These are phyloP conservation scores for Pseudopithomyces chartarum DNA, from an alignment of 2,329 filamentous ascomycete genomes.

Conservation along the genomic window DNA sequence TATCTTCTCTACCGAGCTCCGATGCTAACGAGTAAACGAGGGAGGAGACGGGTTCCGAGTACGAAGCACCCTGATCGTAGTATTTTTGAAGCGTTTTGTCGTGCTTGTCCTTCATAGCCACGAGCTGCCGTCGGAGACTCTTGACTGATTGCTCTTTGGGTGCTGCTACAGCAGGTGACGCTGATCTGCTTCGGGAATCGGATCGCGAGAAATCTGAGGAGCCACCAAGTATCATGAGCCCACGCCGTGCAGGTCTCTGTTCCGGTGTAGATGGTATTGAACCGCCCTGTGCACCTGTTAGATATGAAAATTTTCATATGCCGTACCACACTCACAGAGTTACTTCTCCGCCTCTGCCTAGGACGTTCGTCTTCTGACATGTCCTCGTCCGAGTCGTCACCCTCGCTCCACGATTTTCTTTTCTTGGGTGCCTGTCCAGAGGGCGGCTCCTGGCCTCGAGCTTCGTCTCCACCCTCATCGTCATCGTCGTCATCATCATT, in stretches of 20 bases:
- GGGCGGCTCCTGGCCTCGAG: conserved; percentile 49
- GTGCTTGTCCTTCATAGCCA: conserved; percentile 77
- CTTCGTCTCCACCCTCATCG: conserved; percentile 49
- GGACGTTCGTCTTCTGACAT: conserved; percentile 78
- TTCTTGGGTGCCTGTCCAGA: conserved; percentile 46
- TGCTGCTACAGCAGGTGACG: conserved; percentile 40
- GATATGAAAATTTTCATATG: conserved; percentile 29
- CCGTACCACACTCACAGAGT: conserved; percentile 68
- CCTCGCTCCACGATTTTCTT: conserved; percentile 54
- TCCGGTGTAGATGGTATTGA: conserved; percentile 71
- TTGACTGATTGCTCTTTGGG: conserved; percentile 70
- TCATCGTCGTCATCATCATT: conserved; percentile 63
- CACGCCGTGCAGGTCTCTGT: conserved; percentile 64
- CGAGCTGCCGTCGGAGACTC: conserved; percentile 71
- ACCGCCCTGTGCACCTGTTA: conserved; percentile 35
- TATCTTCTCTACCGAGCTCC: conserved; percentile 93
- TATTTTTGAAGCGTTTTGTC: conserved; percentile 78
- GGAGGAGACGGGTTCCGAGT: conserved; percentile 92
- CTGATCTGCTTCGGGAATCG: conserved; percentile 44
- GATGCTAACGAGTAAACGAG: conserved; percentile 94
- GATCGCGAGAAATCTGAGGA: conserved; percentile 48
- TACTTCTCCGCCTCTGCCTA: conserved; percentile 80
- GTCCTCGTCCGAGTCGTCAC: conserved; percentile 64
- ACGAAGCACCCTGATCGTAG: conserved; percentile 85
- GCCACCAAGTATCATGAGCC: conserved; percentile 51